Evolutionary conservation across 2,329 filamentous ascomycete genomes (phyloP).

Genomic region (Fusarium clavum): DNA sequence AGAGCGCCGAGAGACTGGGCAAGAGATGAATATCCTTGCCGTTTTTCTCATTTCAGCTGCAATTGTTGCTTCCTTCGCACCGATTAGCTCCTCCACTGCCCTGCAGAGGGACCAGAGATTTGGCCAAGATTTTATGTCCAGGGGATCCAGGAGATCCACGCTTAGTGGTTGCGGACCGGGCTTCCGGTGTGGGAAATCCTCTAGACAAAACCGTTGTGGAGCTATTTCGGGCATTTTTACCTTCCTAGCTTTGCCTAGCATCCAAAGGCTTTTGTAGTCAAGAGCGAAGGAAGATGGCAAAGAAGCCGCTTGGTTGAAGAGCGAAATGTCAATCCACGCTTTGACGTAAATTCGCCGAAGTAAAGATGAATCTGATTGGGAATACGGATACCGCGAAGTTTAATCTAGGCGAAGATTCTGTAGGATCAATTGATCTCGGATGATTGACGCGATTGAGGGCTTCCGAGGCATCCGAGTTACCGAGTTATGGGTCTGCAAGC

Average conservation of each 20-base stretch:
- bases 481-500: background rate
- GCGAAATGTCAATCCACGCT: background rate
- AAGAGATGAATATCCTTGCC: background rate
- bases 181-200: background rate
- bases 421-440: background rate
- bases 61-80: background rate
- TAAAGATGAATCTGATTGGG: background rate
- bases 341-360: background rate
- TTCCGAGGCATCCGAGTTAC: conserved; percentile 10
- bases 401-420: background rate
- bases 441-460: background rate
- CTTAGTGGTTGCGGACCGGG: background rate
- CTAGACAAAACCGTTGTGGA: background rate
- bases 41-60: background rate
- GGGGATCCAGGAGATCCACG: conserved; percentile 10
- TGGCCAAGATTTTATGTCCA: conserved; percentile 1
- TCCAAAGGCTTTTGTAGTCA: background rate
- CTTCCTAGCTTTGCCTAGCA: background rate
- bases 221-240: background rate
- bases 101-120: background rate
- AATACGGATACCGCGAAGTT: background rate
- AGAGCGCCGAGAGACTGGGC: background rate
- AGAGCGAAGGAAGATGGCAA: background rate
- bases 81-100: conserved; percentile 6
- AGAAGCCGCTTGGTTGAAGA: background rate